Conservation (phyloP, 2,329 filamentous ascomycete species). For the Fusarium scirpi region DNA sequence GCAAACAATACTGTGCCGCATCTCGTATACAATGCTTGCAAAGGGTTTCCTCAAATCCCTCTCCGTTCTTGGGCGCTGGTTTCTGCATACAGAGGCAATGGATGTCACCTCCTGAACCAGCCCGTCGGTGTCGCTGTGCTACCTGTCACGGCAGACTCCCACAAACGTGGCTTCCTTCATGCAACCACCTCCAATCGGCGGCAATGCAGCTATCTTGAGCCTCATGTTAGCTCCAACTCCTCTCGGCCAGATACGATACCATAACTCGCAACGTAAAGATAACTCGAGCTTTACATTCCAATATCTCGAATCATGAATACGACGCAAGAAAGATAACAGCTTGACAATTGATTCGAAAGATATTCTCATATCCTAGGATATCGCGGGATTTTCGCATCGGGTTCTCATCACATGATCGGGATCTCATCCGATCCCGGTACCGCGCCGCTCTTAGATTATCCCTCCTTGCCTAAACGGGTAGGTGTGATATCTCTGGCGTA, state of each 20-base stretch:
- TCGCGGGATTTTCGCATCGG: not conserved
- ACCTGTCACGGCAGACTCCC: not conserved
- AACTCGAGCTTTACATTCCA: not conserved
- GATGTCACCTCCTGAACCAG: not conserved
- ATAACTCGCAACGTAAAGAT: not conserved
- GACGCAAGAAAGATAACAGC: not conserved
- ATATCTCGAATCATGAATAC: not conserved
- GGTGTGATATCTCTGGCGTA: conserved; percentile 3
- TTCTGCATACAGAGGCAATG: not conserved
- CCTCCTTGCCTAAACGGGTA: conserved; percentile 11
- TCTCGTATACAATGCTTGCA: not conserved
- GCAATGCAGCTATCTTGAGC: conserved; percentile 2
- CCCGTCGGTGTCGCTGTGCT: not conserved
- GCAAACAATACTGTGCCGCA: not conserved
- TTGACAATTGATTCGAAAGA: not conserved
- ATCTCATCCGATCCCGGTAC: conserved; percentile 5
- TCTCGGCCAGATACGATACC: not conserved
- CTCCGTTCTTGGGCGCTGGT: not conserved
- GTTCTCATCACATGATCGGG: conserved; percentile 27
- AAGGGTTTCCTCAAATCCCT: not conserved
- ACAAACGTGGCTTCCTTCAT: not conserved
- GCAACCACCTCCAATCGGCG: not conserved
- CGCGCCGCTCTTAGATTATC: not conserved
- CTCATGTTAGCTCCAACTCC: conserved; percentile 1
- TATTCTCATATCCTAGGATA: not conserved